Base-by-base conservation (phyloP, 1,284 basidiomycete genomes). In the Heterobasidion occidentale region DNA sequence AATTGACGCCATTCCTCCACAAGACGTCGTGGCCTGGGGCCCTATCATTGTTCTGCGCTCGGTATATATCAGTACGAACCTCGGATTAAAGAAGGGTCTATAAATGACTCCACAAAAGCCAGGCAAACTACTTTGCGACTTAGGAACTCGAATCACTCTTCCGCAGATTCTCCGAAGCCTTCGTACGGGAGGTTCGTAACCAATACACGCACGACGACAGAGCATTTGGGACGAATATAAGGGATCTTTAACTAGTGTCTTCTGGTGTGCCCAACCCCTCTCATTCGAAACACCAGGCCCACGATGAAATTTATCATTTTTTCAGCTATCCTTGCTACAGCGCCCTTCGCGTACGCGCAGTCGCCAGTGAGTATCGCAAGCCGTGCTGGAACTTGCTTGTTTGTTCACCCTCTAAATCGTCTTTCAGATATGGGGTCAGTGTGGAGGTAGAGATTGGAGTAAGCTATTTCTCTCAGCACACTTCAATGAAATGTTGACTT, bases 401-500 rank as follows among this genome's bases (percentile, higher is more conserved):
- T 27, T 27, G 27, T 27, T 27, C 27, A 27, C 34, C 14, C 19
- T n/a, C n/a, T 35, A 15, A n/a, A 5, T 9, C 45, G 36, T n/a
- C 14, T 33, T 46, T 20, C 36, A 57, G 56, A 20, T 57, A 7
- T 57, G 46, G 45, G 56, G 56, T n/a, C 56, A 57, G 52, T 54
- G 56, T 45, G 62, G 62, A 27, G 62, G 62, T n/a, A 59, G 51
- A 12, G 58, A 56, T 27, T 63, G 63, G 64, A 58, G 68, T 65
- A 51, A 45, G 56, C 57, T 11, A 27, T 27, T 27, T 11, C 11
- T 27, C 7, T 36, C 20, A 1, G 33, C 2, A 35, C 12, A 36
- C 12, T 51, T 27, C 19, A 36, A 53, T 35, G 27, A 7, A n/a
- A 15, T 52, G 46, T 11, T 33, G 19, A 55, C 50, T 36, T 27